Percentiles rank a stretch among this genome's conserved stretches.
Conservation (phyloP, 2,329 filamentous ascomycete genomes). For the Phialophora chinensis region DNA sequence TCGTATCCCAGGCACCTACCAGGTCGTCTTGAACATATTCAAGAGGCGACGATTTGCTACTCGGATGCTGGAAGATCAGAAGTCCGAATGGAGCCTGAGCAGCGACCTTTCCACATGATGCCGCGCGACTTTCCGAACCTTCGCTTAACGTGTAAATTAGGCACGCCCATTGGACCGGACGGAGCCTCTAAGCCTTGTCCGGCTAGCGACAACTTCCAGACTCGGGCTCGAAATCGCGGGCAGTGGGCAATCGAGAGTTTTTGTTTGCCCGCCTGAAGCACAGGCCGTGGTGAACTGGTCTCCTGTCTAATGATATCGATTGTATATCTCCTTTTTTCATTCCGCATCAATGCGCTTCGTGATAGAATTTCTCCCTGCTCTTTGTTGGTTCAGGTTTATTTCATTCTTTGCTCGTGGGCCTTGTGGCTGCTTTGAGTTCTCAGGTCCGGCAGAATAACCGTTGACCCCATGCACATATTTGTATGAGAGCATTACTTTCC, state of each 20-base stretch:
- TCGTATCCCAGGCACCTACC: not conserved
- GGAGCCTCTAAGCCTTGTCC: not conserved
- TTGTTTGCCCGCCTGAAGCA: conserved; percentile 3
- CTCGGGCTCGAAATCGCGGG: conserved; percentile 3
- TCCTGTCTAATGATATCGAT: not conserved
- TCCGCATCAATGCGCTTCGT: conserved; percentile 13
- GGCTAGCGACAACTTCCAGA: not conserved
- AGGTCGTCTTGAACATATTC: not conserved
- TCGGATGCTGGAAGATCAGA: conserved; percentile 9
- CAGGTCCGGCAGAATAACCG: conserved; percentile 10
- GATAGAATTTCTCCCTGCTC: conserved; percentile 18
- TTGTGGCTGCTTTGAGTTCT: conserved; percentile 20
- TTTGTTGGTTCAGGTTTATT: conserved; percentile 20
- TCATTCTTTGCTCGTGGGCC: conserved; percentile 19
- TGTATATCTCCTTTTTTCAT: conserved; percentile 6
- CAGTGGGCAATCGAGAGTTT: not conserved
- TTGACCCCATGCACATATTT: not conserved
- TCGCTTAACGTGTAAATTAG: not conserved
- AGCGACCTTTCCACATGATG: not conserved
- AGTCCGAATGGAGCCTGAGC: conserved; percentile 11
- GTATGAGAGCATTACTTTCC: not conserved
- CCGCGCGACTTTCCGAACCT: not conserved
- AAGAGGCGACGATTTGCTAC: not conserved
- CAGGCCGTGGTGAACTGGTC: not conserved
- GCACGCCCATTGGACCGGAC: not conserved